A percentile compares a stretch with the other conserved stretches of the same genome.
phyloP scores from a whole-genome alignment of 2,329 filamentous ascomycete genomes.

The Erysiphe pulchra region DNA sequence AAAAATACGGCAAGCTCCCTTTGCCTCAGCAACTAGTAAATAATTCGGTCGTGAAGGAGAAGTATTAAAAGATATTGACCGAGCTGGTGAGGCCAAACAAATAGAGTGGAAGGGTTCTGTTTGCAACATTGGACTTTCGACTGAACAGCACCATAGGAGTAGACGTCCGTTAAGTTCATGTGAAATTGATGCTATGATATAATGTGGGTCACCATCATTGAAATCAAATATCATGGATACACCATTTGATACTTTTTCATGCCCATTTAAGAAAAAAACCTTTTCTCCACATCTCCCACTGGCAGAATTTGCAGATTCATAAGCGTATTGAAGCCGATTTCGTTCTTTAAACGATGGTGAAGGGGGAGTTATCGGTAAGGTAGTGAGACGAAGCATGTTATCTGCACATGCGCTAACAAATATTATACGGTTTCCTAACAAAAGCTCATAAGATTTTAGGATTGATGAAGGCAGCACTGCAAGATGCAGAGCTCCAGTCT shows the following conservation, averaged over 20 bases:
- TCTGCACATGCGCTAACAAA: conserved; percentile 34
- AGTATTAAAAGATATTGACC: conserved; percentile 33
- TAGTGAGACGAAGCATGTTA: conserved; percentile 29
- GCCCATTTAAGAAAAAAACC: conserved; percentile 26
- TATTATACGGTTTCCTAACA: conserved; percentile 30
- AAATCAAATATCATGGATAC: conserved; percentile 24
- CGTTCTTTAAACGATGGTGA: conserved; percentile 32
- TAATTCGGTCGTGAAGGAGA: conserved; percentile 21
- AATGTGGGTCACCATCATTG: conserved; percentile 18
- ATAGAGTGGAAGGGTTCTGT: conserved; percentile 33
- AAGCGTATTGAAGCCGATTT: conserved; percentile 22
- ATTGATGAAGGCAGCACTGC: conserved; percentile 27
- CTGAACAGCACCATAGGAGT: conserved; percentile 29
- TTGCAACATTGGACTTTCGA: conserved; percentile 13
- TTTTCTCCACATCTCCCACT: conserved; percentile 38
- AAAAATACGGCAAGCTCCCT: conserved; percentile 33
- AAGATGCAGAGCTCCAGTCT: conserved; percentile 27
- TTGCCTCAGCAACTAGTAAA: conserved; percentile 27
- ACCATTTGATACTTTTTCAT: conserved; percentile 25
- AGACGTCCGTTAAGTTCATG: conserved; percentile 31
- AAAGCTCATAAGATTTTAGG: conserved; percentile 21
- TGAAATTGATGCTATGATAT: conserved; percentile 34
- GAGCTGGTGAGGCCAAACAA: conserved; percentile 27
- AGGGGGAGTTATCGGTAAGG: conserved; percentile 33
- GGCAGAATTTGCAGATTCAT: conserved; percentile 28